A percentile compares a stretch with the other conserved stretches of the same genome.
phyloP scores from a whole-genome alignment of 2,329 filamentous ascomycete species.

The Pyrenophora graminea region DNA sequence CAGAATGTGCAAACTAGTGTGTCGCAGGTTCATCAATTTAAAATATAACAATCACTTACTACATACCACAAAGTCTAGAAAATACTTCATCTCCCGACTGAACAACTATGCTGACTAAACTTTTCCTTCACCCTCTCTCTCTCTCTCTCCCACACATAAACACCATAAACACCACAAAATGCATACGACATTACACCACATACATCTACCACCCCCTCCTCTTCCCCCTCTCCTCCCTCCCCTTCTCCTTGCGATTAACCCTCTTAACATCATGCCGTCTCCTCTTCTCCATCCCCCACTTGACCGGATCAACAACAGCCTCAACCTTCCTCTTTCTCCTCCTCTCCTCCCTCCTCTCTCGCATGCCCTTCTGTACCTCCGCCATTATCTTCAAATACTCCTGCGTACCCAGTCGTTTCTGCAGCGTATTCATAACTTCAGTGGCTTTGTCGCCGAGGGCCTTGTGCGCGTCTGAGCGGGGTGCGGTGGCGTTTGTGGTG shows the following conservation, averaged over 20 bases:
- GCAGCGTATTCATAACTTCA: constrained; percentile 79
- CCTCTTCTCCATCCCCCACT: constrained; percentile 73
- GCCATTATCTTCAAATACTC: constrained; percentile 77
- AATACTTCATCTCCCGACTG: no score
- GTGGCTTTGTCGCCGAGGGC: constrained; percentile 71
- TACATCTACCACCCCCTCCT: constrained; percentile 67
- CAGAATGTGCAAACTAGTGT: no score
- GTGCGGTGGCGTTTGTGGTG: constrained; percentile 70
- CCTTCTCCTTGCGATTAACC: constrained; percentile 70
- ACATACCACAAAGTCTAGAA: no score
- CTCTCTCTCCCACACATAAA: neutral
- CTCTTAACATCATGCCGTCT: constrained; percentile 65
- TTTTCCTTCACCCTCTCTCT: neutral
- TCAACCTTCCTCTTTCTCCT: constrained; percentile 87
- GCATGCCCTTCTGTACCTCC: constrained; percentile 73
- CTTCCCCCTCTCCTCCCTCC: constrained; percentile 70
- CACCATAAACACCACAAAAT: neutral
- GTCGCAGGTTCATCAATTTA: no score
- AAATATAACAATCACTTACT: no score
- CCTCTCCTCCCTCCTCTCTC: constrained; percentile 71
- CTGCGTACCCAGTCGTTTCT: constrained; percentile 80
- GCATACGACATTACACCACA: neutral
- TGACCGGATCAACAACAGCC: constrained; percentile 80
- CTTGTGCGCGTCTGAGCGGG: constrained; percentile 62
- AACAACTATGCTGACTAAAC: neutral